Base-by-base conservation (phyloP, 2,329 filamentous ascomycete species). In the Neofusicoccum cordaticola region DNA sequence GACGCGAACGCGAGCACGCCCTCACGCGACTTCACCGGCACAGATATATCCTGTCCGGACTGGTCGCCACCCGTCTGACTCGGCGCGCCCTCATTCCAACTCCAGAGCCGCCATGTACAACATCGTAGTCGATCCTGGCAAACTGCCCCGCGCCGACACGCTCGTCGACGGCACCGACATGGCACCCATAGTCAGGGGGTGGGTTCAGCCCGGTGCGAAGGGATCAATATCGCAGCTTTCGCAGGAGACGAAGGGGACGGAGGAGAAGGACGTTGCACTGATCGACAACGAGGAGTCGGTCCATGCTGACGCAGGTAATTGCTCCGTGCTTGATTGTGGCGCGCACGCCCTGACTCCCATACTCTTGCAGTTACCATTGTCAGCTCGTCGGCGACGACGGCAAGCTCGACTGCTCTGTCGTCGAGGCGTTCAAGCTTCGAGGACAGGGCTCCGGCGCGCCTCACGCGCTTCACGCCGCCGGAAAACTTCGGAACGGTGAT, bases 401-500 rank as follows among this genome's bases (percentile, higher is more conserved):
- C 56, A 7, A 53, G 41, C 27, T 53, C 61, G 17, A 63, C 61
- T n/a, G 61, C 61, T 13, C 31, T 48, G 31, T 65, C 64, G 13
- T 62, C 64, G 22, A 47, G 53, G 22, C 63, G 63, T n/a, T 65
- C 64, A 17, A 53, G 47, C 39, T 63, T 63, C 37, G 63, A 56
- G n/a, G 44, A 62, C 39, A 42, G 63, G 67, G 57, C 69, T 64
- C 71, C 78, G 58, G 67, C 71, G 13, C 76, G 79, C n/a, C 71
- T 82, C 19, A 70, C 71, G 47, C 72, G 75, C 39, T 68, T 77
- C 5, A 68, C 78, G 15, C 79, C 80, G n/a, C 90, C 91, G 1
- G 71, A 79, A 68, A 97, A 97, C 73, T 97, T 94, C 76, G 91
- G 90, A 17, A 79, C 87, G 34, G 89, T 97, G 19, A 80, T 89